Base-by-base conservation (phyloP, 345 rosid species). In the Draba incana region DNA sequence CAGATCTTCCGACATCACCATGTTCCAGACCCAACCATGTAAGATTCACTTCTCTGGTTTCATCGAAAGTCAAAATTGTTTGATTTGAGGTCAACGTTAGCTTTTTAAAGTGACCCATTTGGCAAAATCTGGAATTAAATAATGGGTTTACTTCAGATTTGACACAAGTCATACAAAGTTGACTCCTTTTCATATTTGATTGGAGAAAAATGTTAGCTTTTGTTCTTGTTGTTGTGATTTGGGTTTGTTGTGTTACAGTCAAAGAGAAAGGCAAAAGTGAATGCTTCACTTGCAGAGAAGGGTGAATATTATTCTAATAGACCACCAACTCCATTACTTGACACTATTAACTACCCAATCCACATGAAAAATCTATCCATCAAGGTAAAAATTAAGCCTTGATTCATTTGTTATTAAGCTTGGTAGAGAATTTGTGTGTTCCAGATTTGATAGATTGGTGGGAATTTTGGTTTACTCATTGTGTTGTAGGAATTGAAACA, bases 301-400 rank as follows among this genome's bases (percentile, higher is more conserved):
- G 87, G 81, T 50, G 96, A 88, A 44, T 93, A 84, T 68, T 78
- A 87, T 42, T 76, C 98, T 23, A 84, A 79, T 57, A 88, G 83
- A 62, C 97, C 92, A 59, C 86, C 92, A 62, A 93, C 98, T 4
- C 98, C 97, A 72, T 90, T 93, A 44, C 72, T 93, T 77, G 97
- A 93, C 85, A 88, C 98, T 59, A 78, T 93, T 30, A 93, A 90
- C 74, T 88, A 83, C 64, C 98, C 98, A 69, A 86, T 90, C 78
- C 98, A 90, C 70, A 85, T 93, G 98, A 93, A 93, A 67, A 90
- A 90, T 82, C 89, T 93, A 3, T 90, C 98, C 38, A 6, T 77
- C 79, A 86, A 80, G 94, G 96, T 89, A 74, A 64, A 43, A 37
- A 35, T 48, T 25, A 5, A 31, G 56, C 57, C 24, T 67, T 70